Base-by-base conservation (phyloP, 441 rosid genomes). In the Capsella rubella region DNA sequence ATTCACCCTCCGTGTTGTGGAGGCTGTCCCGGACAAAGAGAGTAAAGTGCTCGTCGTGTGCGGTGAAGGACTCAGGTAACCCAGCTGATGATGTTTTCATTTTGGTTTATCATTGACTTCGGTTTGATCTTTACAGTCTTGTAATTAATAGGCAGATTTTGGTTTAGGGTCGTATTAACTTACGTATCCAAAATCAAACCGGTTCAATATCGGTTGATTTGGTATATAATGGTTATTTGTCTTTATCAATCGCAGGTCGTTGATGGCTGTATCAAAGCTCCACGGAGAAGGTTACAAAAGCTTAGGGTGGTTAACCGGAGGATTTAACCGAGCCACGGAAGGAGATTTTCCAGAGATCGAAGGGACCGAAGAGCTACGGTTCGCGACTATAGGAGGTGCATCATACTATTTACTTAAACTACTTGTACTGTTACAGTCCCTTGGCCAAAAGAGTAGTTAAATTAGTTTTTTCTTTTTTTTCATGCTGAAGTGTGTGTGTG, bases 1-100 rank as follows among this genome's bases (percentile, higher is more conserved):
- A 46, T 92, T 92, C 74, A 39, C 81, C 54, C 66, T 34, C 75
- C 87, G 78, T 65, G 93, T 92, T 9, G 82, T 86, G 52, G 75
- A 81, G 25, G 65, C 59, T 54, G 82, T 86, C 67, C 97, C 96
- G 12, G 88, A 86, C 64, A 88, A 88, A 83, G 74, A 82, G 14
- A 49, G 84, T 27, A 88, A 84, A 79, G 73, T 95, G 18, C 93
- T 92, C 15, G 92, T 92, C 29, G 98, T 88, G 66, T 94, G 97
- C 67, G 98, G 99, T 4, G 97, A 95, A 84, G 98, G 98, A 50
- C 91, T 95, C 28, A 86, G 97, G 97, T 92, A 29, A 83, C 2
- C 7, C 0, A 52, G 42, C 54, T 29, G 1, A 31, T 2, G 73
- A 28, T 14, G 32, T 4, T 70, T 21, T 13, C 52, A 8, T 62